phyloP scores from a whole-genome alignment of 305 asterid genomes.

The Solanum hybrid region DNA sequence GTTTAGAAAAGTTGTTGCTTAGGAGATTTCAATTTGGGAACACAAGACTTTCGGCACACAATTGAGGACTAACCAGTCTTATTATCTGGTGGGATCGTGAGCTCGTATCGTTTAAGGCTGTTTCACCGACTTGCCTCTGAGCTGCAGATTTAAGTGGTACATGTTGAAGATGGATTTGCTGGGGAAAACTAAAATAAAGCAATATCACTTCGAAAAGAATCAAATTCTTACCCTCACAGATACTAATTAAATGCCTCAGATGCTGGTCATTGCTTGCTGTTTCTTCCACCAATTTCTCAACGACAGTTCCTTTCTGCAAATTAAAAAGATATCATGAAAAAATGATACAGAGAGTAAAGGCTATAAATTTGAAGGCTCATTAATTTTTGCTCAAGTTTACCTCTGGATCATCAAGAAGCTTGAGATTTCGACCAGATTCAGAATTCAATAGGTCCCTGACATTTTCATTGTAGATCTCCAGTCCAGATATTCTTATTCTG shows the following conservation, averaged over 20 bases:
- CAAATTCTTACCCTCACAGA: constrained; percentile 65
- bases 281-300: constrained; percentile 94
- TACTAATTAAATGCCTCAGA: constrained; percentile 59
- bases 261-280: constrained; percentile 75
- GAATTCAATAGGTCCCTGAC: constrained; percentile 85
- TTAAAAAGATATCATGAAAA: constrained; percentile 6
- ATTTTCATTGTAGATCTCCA: constrained; percentile 92
- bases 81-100: constrained; percentile 97
- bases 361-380: not conserved
- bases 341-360: constrained; percentile 7
- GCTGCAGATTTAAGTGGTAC: constrained; percentile 38
- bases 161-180: not conserved
- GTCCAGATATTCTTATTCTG: constrained; percentile 77
- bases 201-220: not conserved
- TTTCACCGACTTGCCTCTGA: constrained; percentile 98
- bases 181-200: not conserved
- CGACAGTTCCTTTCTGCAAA: constrained; percentile 87
- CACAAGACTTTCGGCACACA: not conserved
- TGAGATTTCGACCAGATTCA: constrained; percentile 82
- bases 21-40: not conserved
- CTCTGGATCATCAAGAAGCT: constrained; percentile 96
- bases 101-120: constrained; percentile 86
- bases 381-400: constrained; percentile 25
- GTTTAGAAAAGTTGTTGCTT: not conserved
- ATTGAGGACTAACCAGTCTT: constrained; percentile 49